These are phyloP conservation scores for Backusella westeae DNA, from an alignment of 192 early-diverging fungal genomes.

Conservation along the genomic window DNA sequence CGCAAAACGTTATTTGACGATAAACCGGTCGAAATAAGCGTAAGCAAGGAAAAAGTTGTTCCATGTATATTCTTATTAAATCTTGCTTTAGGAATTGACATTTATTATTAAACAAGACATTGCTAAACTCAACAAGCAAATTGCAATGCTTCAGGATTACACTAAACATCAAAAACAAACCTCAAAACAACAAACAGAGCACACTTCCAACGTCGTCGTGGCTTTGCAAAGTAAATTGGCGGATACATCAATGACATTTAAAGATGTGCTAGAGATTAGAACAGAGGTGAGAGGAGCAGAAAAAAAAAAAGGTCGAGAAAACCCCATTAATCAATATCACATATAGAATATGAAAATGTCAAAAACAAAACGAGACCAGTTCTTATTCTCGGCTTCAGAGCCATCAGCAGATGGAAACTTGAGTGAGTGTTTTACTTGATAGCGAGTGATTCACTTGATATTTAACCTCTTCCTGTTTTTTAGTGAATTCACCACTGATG, in stretches of 20 bases:
- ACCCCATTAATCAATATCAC: too few relatives aligned
- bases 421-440: background rate
- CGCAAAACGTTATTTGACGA: constrained; percentile 97
- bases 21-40: constrained; percentile 91
- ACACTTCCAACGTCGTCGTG: constrained; percentile 90
- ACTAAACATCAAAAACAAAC: constrained; percentile 48
- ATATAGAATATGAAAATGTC: constrained; percentile 89
- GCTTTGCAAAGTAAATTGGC: constrained; percentile 91
- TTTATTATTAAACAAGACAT: constrained; percentile 97
- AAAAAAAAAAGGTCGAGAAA: background rate
- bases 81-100: constrained; percentile 68
- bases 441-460: background rate
- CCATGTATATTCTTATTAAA: background rate
- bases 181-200: constrained; percentile 80
- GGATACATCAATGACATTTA: constrained; percentile 86
- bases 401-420: constrained; percentile 20
- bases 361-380: constrained; percentile 88
- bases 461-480: background rate
- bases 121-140: constrained; percentile 91
- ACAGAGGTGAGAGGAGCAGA: constrained; percentile 51
- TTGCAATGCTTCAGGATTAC: constrained; percentile 78
- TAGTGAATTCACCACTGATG: constrained; percentile 59
- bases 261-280: constrained; percentile 93
- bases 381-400: constrained; percentile 59
- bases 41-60: constrained; percentile 18